Evolutionary conservation across 1,284 basidiomycete genomes (phyloP).

Genomic region (Papiliotrema flavescens): DNA sequence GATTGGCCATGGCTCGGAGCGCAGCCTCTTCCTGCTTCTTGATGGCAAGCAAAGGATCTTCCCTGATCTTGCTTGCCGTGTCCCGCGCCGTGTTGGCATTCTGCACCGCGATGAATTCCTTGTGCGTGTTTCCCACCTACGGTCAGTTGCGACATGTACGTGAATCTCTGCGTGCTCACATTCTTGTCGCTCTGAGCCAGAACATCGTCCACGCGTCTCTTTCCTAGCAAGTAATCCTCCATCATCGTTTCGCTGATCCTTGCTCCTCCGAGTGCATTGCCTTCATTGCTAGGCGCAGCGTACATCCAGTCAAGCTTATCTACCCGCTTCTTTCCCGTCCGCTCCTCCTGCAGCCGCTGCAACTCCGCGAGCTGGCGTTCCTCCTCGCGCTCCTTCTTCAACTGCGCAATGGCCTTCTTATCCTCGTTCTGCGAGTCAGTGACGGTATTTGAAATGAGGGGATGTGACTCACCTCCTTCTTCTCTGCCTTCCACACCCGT

Average conservation of each 20-base stretch:
- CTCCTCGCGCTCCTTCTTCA: conserved; percentile 95
- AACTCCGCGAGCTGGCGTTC: conserved; percentile 94
- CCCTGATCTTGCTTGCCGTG: conserved; percentile 86
- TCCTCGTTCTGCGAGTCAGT: conserved; percentile 63
- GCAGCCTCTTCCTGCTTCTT: conserved; percentile 96
- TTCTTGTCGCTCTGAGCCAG: conserved; percentile 79
- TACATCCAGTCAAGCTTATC: conserved; percentile 99
- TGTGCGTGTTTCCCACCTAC: conserved; percentile 76
- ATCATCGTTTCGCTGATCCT: conserved; percentile 66
- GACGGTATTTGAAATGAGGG: not conserved
- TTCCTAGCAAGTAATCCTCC: conserved; percentile 96
- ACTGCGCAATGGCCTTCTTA: conserved; percentile 94
- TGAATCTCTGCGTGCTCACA: no score
- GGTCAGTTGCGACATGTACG: no score
- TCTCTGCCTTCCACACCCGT: conserved; percentile 98
- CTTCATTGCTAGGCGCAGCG: conserved; percentile 82
- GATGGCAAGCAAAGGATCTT: conserved; percentile 93
- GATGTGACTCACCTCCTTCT: conserved; percentile 70
- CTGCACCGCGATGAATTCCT: conserved; percentile 86
- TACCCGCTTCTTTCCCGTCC: conserved; percentile 88
- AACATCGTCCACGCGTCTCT: conserved; percentile 96
- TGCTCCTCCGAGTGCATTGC: conserved; percentile 59
- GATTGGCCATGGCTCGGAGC: conserved; percentile 81
- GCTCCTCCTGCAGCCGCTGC: conserved; percentile 86
- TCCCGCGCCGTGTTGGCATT: conserved; percentile 90